Conservation (phyloP, 2,329 filamentous ascomycete genomes). For the Pseudopyricularia javanii region DNA sequence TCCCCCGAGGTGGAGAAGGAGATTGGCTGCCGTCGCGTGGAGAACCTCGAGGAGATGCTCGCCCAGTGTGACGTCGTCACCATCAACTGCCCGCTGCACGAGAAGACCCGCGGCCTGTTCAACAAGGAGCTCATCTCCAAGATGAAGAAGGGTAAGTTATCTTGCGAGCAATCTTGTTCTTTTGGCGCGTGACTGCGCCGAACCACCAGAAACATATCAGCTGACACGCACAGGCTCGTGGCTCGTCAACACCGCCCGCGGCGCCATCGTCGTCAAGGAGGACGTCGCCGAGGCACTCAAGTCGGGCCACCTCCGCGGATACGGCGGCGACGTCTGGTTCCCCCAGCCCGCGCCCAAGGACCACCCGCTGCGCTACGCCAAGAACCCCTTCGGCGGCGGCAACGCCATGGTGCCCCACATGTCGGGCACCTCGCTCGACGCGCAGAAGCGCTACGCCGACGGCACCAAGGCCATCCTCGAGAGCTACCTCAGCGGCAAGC, state of each 20-base stretch:
- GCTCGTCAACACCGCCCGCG: constrained; percentile 97
- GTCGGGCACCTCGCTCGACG: constrained; percentile 97
- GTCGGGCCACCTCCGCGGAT: constrained; percentile 79
- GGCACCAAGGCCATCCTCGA: constrained; percentile 84
- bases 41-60: constrained; percentile 84
- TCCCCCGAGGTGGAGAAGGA: constrained; percentile 77
- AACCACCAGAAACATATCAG: too few species aligned
- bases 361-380: constrained; percentile 82
- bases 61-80: constrained; percentile 93
- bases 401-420: constrained; percentile 99
- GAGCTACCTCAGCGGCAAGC: constrained; percentile 76
- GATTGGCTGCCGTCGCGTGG: constrained; percentile 87
- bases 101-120: constrained; percentile 92
- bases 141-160: constrained; percentile 80
- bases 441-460: constrained; percentile 81
- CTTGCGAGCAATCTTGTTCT: too few species aligned
- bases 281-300: constrained; percentile 91
- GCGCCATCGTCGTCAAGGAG: constrained; percentile 98
- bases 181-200: too few species aligned
- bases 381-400: constrained; percentile 91
- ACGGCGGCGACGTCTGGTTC: constrained; percentile 91
- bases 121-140: constrained; percentile 82
- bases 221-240: constrained; percentile 54
- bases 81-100: constrained; percentile 98
- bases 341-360: constrained; percentile 91